phyloP scores from a whole-genome alignment of 305 asterid genomes.

The Rubia peregrina region DNA sequence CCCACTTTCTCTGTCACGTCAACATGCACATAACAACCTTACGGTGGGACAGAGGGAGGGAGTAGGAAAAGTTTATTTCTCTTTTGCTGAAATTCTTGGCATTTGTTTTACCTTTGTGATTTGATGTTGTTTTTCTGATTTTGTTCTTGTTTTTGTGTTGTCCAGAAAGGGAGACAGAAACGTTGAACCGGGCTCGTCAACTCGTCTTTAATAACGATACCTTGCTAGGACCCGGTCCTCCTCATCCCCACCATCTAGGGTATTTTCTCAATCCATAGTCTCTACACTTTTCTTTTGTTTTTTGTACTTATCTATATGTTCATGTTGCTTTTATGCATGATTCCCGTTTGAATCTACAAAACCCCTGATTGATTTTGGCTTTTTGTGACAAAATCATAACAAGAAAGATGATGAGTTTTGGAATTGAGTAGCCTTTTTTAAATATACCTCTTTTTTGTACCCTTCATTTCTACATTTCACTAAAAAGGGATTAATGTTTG shows the following conservation, averaged over 20 bases:
- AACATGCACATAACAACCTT: too few relatives aligned
- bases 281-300: background rate
- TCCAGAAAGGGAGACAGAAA: slow-evolving; percentile 89
- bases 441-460: background rate
- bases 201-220: slow-evolving; percentile 63
- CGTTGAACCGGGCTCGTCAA: slow-evolving; percentile 81
- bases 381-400: background rate
- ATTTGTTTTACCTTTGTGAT: slow-evolving; percentile 5
- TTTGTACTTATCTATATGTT: background rate
- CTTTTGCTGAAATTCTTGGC: slow-evolving; percentile 20
- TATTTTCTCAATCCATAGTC: slow-evolving; percentile 15
- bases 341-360: background rate
- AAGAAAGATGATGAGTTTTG: background rate
- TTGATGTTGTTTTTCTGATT: slow-evolving; percentile 5
- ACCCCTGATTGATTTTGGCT: background rate
- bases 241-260: slow-evolving; percentile 28
- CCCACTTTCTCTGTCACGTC: too few relatives aligned
- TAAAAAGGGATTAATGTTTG: background rate
- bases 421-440: background rate
- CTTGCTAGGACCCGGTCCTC: slow-evolving; percentile 40
- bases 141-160: background rate
- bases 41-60: too few relatives aligned
- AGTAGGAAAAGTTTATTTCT: background rate
- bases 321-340: background rate
- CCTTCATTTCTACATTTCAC: background rate